Evolutionary conservation across 495 filamentous ascomycete species (phyloP), one percentile per base, ranked within the genome.

Genomic region (Acidomyces sp.): DNA sequence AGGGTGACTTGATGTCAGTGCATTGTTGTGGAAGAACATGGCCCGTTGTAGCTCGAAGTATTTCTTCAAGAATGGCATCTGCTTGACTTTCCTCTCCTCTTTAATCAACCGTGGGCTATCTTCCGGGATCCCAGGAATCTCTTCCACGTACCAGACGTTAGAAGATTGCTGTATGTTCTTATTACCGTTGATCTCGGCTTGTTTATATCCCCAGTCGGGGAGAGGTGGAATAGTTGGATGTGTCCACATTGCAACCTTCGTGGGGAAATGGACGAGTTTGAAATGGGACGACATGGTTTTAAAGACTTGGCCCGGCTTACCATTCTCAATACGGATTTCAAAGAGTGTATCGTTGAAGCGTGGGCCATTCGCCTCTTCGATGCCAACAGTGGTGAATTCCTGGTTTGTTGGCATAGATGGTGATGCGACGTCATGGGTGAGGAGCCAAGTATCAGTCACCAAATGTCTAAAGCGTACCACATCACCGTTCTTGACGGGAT

Each of bases 21-120:
- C 87, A 61, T 87, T 96, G 69, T 97, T 97, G 67, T 97, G 90
- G 72, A 74, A 87, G 74, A 97, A 97, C 82, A 97, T 97, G 36
- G 90, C 85, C 27, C 90, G 77, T 58, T 97, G 90, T 40, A 97
- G 72, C 66, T 97, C 92, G 44, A 95, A 72, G 68, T 90, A 97
- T 63, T 97, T 97, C 55, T 71, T 79, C 41, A 93, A 61, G 74
- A 97, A 97, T 24, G 88, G 73, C 41, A 95, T 53, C 11, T 69
- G 67, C 64, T 92, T 93, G 55, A 84, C 68, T 59, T 92, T 72
- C 46, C 71, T 75, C 51, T 78, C 72, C 50, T 80, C 70, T 61
- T 75, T 85, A 26, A 67, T 56, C 42, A 81, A 69, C 37, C 90
- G 85, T 3, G 69, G 68, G 45, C 68, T 71, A 52, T 85, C 78